Conservation (phyloP, 2,329 filamentous ascomycete species). For the Exophiala lecanii-corni region DNA sequence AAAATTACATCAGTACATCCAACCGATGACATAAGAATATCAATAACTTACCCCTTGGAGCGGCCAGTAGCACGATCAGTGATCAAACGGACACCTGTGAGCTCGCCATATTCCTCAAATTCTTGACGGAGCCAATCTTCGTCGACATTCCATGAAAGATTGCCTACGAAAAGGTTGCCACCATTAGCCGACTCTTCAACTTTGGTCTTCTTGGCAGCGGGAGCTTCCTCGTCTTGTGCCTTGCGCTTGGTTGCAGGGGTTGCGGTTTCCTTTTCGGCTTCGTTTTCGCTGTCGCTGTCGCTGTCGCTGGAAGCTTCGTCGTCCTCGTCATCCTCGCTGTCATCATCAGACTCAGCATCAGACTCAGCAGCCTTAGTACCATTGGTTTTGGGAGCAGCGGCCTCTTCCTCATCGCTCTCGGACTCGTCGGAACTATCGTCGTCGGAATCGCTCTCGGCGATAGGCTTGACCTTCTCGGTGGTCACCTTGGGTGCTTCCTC, state of each 20-base stretch:
- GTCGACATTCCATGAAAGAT: constrained; percentile 85
- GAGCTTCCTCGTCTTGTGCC: constrained; percentile 40
- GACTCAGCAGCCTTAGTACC: constrained; percentile 8
- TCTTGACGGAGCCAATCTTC: constrained; percentile 75
- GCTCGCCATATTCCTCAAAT: constrained; percentile 73
- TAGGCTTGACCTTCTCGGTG: constrained; percentile 15
- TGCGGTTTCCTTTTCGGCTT: constrained; percentile 21
- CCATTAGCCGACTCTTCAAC: constrained; percentile 27
- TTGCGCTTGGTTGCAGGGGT: constrained; percentile 41
- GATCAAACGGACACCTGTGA: constrained; percentile 71
- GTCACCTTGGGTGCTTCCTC: constrained; percentile 19
- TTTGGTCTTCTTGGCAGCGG: constrained; percentile 53
- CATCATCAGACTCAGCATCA: constrained; percentile 18
- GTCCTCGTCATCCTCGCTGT: constrained; percentile 7
- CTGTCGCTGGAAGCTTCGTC: constrained; percentile 4
- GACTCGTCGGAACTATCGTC: constrained; percentile 23
- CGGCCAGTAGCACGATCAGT: constrained; percentile 75
- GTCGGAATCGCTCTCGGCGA: constrained; percentile 10
- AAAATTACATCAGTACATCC: constrained; percentile 26
- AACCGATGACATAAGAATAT: constrained; percentile 10
- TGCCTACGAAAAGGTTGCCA: constrained; percentile 78
- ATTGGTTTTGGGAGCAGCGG: constrained; percentile 16
- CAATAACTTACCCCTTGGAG: constrained; percentile 64
- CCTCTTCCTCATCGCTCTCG: constrained; percentile 31
- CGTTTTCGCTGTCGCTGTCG: constrained; percentile 30